These are phyloP conservation scores for Rhodotorula graminis DNA, from an alignment of 768 basidiomycete genomes.

Conservation along the genomic window DNA sequence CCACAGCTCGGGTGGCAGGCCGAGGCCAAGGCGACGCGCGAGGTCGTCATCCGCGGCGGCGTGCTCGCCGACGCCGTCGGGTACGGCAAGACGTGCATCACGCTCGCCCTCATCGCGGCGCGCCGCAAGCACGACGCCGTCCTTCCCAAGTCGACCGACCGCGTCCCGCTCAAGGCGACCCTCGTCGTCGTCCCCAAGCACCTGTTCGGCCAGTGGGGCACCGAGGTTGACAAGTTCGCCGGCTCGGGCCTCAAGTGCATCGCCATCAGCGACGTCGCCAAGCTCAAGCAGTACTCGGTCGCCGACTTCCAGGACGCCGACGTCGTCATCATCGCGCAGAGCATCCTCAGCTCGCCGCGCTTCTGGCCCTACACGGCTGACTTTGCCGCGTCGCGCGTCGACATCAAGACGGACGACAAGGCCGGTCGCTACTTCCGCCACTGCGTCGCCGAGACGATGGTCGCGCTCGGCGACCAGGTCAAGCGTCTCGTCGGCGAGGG, in stretches of 20 bases:
- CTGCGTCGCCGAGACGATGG: slow-evolving; percentile 63
- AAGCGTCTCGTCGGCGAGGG: slow-evolving; percentile 65
- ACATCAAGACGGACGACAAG: slow-evolving; percentile 47
- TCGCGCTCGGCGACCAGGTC: slow-evolving; percentile 61
- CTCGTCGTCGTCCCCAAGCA: slow-evolving; percentile 84
- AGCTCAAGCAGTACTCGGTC: slow-evolving; percentile 68
- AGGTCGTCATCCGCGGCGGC: slow-evolving; percentile 72
- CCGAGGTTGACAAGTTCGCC: slow-evolving; percentile 78
- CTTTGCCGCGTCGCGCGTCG: slow-evolving; percentile 57
- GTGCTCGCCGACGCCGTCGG: slow-evolving; percentile 94
- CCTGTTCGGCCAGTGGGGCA: slow-evolving; percentile 81
- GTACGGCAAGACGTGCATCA: slow-evolving; percentile 95
- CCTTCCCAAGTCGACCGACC: slow-evolving; percentile 52
- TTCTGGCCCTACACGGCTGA: slow-evolving; percentile 58
- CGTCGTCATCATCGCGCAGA: slow-evolving; percentile 77
- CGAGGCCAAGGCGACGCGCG: slow-evolving; percentile 80
- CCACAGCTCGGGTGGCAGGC: slow-evolving; percentile 86
- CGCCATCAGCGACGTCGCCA: slow-evolving; percentile 62
- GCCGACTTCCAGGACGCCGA: slow-evolving; percentile 74
- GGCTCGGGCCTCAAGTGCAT: slow-evolving; percentile 60
- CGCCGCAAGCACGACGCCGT: slow-evolving; percentile 46
- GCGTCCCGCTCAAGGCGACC: slow-evolving; percentile 73
- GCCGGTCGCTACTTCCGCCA: slow-evolving; percentile 79
- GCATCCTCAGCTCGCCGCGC: slow-evolving; percentile 70
- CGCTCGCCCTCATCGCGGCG: slow-evolving; percentile 77